Evolutionary conservation across 169 alveolate species (phyloP).

Genomic region (Plasmodium adleri): DNA sequence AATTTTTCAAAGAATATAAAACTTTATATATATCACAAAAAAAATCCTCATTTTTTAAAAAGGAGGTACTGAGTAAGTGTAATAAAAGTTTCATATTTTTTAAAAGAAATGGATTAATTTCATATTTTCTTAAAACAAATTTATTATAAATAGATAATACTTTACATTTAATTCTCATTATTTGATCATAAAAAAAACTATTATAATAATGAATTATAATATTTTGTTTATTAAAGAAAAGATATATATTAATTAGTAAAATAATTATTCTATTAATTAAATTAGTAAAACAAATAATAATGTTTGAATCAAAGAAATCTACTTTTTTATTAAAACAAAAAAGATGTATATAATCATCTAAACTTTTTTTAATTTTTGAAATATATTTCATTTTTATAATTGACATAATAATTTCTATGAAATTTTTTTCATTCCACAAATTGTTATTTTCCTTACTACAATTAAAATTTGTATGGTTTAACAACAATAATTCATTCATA

Average conservation of each 20-base stretch:
- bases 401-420: slow-evolving; percentile 11
- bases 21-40: slow-evolving; percentile 50
- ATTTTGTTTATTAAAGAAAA: slow-evolving; percentile 31
- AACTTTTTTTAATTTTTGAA: slow-evolving; percentile 29
- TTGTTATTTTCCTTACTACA: not conserved
- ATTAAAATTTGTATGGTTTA: no score
- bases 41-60: slow-evolving; percentile 38
- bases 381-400: slow-evolving; percentile 26
- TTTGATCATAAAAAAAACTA: slow-evolving; percentile 74
- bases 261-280: slow-evolving; percentile 62
- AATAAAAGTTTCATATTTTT: slow-evolving; percentile 55
- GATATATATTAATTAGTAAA: slow-evolving; percentile 57
- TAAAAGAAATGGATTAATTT: slow-evolving; percentile 65
- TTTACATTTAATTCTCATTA: slow-evolving; percentile 30
- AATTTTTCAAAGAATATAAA: slow-evolving; percentile 48
- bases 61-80: slow-evolving; percentile 22
- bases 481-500: not conserved
- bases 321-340: slow-evolving; percentile 27
- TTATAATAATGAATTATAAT: slow-evolving; percentile 26
- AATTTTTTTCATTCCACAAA: not conserved
- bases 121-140: slow-evolving; percentile 49
- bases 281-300: slow-evolving; percentile 65
- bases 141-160: slow-evolving; percentile 9
- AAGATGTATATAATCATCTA: slow-evolving; percentile 41
- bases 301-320: slow-evolving; percentile 70